Percentiles rank a stretch among this genome's conserved stretches.
These are phyloP conservation scores for Polygonum aviculare DNA, from an alignment of 148 eudicot species.

Conservation along the genomic window DNA sequence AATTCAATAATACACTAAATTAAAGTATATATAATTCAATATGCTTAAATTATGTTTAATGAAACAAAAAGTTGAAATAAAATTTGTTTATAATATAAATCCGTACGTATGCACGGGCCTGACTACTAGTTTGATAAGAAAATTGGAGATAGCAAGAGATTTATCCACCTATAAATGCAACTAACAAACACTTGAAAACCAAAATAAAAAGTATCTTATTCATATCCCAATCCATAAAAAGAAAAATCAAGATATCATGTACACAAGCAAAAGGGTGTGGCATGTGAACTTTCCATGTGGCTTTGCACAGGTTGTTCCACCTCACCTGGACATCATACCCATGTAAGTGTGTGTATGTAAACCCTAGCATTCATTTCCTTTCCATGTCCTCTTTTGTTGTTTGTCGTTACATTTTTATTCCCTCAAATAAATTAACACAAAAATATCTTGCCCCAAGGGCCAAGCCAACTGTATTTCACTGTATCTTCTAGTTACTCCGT, in stretches of 20 bases:
- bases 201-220: no score
- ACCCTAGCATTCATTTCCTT: neutral
- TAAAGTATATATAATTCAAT: no score
- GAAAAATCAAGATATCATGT: neutral
- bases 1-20: no score
- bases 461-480: conserved; percentile 5
- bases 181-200: neutral
- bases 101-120: no score
- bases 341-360: neutral
- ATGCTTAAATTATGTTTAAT: no score
- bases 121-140: no score
- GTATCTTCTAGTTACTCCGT: neutral
- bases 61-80: no score
- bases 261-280: neutral
- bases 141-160: neutral
- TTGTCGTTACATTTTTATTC: neutral
- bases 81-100: no score
- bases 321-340: neutral
- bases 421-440: neutral
- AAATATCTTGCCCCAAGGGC: conserved; percentile 8
- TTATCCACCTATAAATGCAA: neutral
- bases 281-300: conserved; percentile 8
- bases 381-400: neutral
- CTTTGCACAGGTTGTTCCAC: conserved; percentile 9
- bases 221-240: no score